These are phyloP conservation scores for Fusarium pseudoanthophilum DNA, from an alignment of 2,329 filamentous ascomycete genomes.

Conservation along the genomic window DNA sequence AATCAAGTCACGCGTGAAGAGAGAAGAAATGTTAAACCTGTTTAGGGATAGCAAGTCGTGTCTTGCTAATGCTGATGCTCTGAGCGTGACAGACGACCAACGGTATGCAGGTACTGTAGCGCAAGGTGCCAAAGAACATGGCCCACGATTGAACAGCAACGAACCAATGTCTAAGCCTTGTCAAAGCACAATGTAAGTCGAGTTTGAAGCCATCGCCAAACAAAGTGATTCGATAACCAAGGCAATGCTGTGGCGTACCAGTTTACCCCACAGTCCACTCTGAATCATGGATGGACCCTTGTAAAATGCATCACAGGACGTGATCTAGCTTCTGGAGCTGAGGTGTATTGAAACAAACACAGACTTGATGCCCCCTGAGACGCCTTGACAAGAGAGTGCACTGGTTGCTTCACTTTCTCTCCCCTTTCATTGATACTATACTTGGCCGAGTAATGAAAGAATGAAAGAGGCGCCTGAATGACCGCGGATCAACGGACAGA, in stretches of 20 bases:
- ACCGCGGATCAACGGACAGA: conserved; percentile 26
- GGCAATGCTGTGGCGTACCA: conserved; percentile 35
- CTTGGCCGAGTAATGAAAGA: neutral
- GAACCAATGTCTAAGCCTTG: neutral
- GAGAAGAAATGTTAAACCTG: neutral
- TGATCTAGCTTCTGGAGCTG: conserved; percentile 15
- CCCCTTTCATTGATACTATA: neutral
- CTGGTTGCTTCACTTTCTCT: conserved; percentile 4
- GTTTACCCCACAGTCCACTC: conserved; percentile 37
- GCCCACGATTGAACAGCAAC: neutral
- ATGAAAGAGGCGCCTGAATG: conserved; percentile 18
- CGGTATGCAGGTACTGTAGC: conserved; percentile 33
- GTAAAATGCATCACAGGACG: conserved; percentile 34
- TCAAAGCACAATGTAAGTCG: neutral
- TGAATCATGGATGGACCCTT: conserved; percentile 15
- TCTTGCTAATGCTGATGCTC: neutral
- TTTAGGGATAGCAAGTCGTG: neutral
- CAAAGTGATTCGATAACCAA: conserved; percentile 25
- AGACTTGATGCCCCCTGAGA: neutral
- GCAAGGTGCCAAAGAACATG: neutral
- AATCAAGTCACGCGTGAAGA: neutral
- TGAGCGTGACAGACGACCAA: neutral
- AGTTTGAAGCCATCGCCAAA: conserved; percentile 32
- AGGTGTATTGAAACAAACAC: conserved; percentile 14
- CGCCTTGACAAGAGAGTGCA: neutral